Evolutionary conservation across 108 stramenopile genomes (phyloP).

Genomic region (Nitzschia palea): DNA sequence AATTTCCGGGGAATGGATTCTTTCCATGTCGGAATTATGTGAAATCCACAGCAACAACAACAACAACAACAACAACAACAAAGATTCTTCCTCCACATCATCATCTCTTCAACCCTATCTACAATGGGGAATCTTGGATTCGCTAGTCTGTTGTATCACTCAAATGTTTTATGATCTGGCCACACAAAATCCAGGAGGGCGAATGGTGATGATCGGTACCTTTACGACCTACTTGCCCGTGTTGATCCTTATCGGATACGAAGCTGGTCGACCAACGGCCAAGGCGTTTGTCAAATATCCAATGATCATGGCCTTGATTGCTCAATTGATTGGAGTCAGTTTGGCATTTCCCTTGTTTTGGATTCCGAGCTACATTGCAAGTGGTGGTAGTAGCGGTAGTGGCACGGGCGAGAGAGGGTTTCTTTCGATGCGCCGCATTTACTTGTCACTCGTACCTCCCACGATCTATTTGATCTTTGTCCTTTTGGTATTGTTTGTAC

Average conservation of each 20-base stretch:
- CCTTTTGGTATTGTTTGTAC: slow-evolving; percentile 21
- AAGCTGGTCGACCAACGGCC: slow-evolving; percentile 30
- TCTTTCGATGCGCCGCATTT: neutral
- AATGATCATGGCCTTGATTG: slow-evolving; percentile 27
- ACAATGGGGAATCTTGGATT: neutral
- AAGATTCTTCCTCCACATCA: neutral
- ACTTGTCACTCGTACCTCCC: neutral
- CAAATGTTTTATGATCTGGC: slow-evolving; percentile 38
- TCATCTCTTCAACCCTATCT: neutral
- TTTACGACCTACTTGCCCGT: slow-evolving; percentile 26
- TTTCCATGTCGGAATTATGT: neutral
- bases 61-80: too few relatives aligned
- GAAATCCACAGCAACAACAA: too few relatives aligned
- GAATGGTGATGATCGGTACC: slow-evolving; percentile 25
- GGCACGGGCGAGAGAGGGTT: neutral
- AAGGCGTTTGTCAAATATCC: slow-evolving; percentile 30
- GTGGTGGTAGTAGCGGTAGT: slow-evolving; percentile 4
- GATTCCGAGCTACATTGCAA: slow-evolving; percentile 39
- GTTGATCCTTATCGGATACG: slow-evolving; percentile 9
- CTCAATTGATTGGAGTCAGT: slow-evolving; percentile 48
- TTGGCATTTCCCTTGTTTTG: slow-evolving; percentile 45
- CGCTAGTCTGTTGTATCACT: slow-evolving; percentile 44
- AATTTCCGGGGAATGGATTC: neutral
- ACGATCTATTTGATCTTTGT: slow-evolving; percentile 15
- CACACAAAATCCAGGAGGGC: slow-evolving; percentile 25